Base-by-base conservation (phyloP, 2,329 filamentous ascomycete genomes). In the Huntiella abstrusa region DNA sequence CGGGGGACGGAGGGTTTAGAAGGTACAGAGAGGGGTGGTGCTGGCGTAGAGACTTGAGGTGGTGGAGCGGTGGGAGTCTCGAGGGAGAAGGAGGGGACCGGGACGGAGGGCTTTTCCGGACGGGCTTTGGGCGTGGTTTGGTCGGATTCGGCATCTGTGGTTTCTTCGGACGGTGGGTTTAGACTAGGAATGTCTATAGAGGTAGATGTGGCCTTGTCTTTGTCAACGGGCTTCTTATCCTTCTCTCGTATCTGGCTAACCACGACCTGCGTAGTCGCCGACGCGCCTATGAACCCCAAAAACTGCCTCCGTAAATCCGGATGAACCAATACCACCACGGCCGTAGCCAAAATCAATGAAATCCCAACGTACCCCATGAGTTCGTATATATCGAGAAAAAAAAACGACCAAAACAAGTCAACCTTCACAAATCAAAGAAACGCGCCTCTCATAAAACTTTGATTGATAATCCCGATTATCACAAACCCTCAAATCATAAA, bases 271-370 rank as follows among this genome's bases (percentile, higher is more conserved):
- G 34, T n/a, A 13, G 43, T 16, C 35, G 38, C 36, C 33, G 16
- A 17, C 15, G 22, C 8, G 45, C 38, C 28, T 35, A 45, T 40
- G n/a, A 46, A 45, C 51, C 52, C 49, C 66, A 53, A 35, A 68
- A 58, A 8, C 58, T 58, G 53, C 63, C 62, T 41, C 8, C 47
- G 43, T 12, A 73, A 58, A 60, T 71, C 68, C 47, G 69, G 69
- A 36, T 67, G 66, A 51, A 77, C 64, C 54, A 69, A 61, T 52
- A 78, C 59, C 54, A 69, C 71, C 40, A 77, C 65, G 47, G 78
- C 60, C 1, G 75, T 75, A 38, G 69, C 75, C 52, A 80, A 58
- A 54, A 80, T 64, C 52, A 80, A 63, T n/a, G 75, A 75, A 52
- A 78, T 59, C 52, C 72, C 75, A 51, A 79, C 54, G 54, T 75